Conservation (phyloP, 2,329 filamentous ascomycete genomes). For the Xylaria polymorpha region DNA sequence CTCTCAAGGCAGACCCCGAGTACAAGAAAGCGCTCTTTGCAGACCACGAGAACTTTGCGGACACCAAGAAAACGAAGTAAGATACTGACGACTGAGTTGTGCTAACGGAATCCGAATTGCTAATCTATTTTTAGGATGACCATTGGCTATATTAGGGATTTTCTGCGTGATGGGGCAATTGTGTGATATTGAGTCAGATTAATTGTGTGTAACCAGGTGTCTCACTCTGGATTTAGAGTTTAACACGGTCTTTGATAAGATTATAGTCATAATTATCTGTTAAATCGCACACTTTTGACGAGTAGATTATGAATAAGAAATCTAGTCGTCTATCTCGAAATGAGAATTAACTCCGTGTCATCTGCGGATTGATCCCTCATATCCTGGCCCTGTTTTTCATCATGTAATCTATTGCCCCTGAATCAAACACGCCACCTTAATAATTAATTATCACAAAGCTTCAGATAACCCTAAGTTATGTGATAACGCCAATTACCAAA, state of each 20-base stretch:
- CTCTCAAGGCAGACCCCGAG: constrained; percentile 18
- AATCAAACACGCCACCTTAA: no score
- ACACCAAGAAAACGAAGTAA: constrained; percentile 13
- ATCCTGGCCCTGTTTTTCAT: no score
- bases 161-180: constrained; percentile 15
- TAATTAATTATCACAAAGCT: no score
- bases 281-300: not conserved
- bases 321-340: not conserved
- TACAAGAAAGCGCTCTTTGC: constrained; percentile 19
- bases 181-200: not conserved
- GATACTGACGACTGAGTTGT: not conserved
- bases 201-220: not conserved
- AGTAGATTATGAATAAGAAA: not conserved
- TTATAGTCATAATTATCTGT: not conserved
- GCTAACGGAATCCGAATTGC: not conserved
- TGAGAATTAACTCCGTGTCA: not conserved
- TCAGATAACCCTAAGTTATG: no score
- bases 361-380: not conserved
- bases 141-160: constrained; percentile 18
- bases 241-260: not conserved
- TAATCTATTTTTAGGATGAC: constrained; percentile 12
- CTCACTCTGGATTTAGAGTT: not conserved
- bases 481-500: not conserved
- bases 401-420: no score
- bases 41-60: constrained; percentile 23